These are phyloP conservation scores for Rhizopus microsporus DNA, from an alignment of 371 early-diverging fungal genomes.

Conservation along the genomic window DNA sequence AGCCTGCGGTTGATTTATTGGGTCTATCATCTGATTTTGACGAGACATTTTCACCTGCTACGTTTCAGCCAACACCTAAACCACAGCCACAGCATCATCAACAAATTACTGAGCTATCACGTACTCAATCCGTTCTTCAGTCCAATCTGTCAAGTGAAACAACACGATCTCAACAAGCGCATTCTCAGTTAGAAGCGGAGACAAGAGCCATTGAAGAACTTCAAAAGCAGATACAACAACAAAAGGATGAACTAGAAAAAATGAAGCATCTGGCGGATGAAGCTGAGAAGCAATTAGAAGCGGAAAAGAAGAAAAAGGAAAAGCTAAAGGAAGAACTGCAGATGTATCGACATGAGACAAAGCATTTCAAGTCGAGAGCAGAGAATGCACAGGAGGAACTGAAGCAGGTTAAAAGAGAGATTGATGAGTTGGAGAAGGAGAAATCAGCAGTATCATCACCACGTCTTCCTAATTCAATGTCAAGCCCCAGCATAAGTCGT, in stretches of 20 bases:
- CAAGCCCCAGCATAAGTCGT: neutral
- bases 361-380: constrained; percentile 32
- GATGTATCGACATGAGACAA: constrained; percentile 39
- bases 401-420: constrained; percentile 21
- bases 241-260: constrained; percentile 32
- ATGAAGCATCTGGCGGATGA: constrained; percentile 40
- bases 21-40: constrained; percentile 21
- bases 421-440: constrained; percentile 24
- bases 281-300: constrained; percentile 34
- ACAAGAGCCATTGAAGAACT: constrained; percentile 30
- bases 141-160: constrained; percentile 26
- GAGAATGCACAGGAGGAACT: constrained; percentile 31
- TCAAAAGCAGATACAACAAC: constrained; percentile 24
- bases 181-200: constrained; percentile 27
- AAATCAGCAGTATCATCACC: constrained; percentile 2
- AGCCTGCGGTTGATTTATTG: constrained; percentile 27
- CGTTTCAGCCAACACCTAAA: constrained; percentile 11
- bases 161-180: constrained; percentile 21
- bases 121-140: constrained; percentile 15
- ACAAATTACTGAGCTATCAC: constrained; percentile 3
- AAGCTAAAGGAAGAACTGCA: constrained; percentile 31
- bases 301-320: constrained; percentile 32
- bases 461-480: neutral
- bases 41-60: constrained; percentile 6
- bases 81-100: constrained; percentile 13